Base-by-base conservation (phyloP, 352 stramenopile species). In the Globisporangium sylvaticum region DNA sequence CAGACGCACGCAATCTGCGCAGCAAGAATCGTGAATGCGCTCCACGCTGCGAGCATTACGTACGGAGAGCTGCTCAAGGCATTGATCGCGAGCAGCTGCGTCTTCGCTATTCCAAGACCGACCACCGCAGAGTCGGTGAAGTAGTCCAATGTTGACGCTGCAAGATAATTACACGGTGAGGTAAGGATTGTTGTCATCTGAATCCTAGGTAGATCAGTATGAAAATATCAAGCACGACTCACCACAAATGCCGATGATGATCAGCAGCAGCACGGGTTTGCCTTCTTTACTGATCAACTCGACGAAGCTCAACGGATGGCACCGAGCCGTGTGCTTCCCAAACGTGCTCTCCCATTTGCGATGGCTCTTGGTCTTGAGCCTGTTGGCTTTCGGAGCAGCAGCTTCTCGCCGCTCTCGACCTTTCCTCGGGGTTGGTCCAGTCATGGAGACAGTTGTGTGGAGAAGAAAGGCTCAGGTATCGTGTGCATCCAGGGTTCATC, bases 61-160 rank as follows among this genome's bases (percentile, higher is more conserved):
- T 65, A 64, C 9, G 67, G 67, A 1, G 77, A 73, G 8, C 66
- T 44, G 14, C 52, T 50, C 12, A 75, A 29, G 3, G 32, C 2
- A 22, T 74, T 58, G 14, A 73, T 39, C 22, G 62, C 32, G 5
- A 80, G 34, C 3, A 84, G 31, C 31, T 59, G 34, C 4, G 27
- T 20, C 14, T 73, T 76, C 8, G 65, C 39, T 37, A 68, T 57
- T 8, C 54, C 50, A 9, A 85, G 56, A 1, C 58, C 69, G 12
- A 69, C 44, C 15, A 72, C 77, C 0, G 68, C 64, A 3, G 68
- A 48, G 65, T 87, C 81, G 27, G 90, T 71, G 37, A 66, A 67
- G 56, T 79, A 86, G 56, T 91, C 79, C 3, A 89, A 58, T 7
- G 87, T 8, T 0, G 80, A 89, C 10, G 82, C 80, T 91, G 64